Base-by-base conservation (phyloP, 805 yeast genomes). In the Barnettozyma botsteinii region DNA sequence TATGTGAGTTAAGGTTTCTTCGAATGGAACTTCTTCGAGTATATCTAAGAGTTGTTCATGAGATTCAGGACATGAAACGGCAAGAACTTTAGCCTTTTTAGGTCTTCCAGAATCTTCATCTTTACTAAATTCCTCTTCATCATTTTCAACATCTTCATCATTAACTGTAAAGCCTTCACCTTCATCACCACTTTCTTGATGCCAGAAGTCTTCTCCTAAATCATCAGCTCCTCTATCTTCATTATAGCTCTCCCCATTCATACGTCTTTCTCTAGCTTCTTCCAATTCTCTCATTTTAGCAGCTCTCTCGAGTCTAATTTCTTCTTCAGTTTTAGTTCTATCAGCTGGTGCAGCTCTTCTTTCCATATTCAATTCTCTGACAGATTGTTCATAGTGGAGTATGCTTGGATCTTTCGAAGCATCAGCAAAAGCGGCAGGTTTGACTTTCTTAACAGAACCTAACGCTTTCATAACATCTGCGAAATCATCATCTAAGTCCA, bases 341-440 rank as follows among this genome's bases (percentile, higher is more conserved):
- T 83, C 91, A 18, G 89, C 79, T 24, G 93, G 93, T 2, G 73
- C 88, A 10, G 93, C 81, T 56, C 89, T 72, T 60, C 78, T 77
- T 45, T 85, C 93, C 53, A 80, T 66, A 3, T 77, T 73, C 44
- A 83, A 69, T 53, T 79, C 82, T 47, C 77, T 72, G 15, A 84
- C 84, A 50, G 77, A 75, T 53, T 67, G 68, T 52, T 82, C 88
- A 58, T 85, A 85, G 20, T 72, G 77, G 10, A 67, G 59, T 37
- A 62, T 66, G 2, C 61, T 50, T 44, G 64, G 66, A 24, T 69
- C 71, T 37, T 35, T 38, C 12, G 70, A 71, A 4, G 40, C 15
- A 4, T 43, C 44, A 10, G 43, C 34, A 33, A 46, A 35, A 9
- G 35, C 35, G 4, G 38, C 18, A 4, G 23, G 31, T 31, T 51